Conservation (phyloP, 208 protist species). For the Leishmania braziliensis region DNA sequence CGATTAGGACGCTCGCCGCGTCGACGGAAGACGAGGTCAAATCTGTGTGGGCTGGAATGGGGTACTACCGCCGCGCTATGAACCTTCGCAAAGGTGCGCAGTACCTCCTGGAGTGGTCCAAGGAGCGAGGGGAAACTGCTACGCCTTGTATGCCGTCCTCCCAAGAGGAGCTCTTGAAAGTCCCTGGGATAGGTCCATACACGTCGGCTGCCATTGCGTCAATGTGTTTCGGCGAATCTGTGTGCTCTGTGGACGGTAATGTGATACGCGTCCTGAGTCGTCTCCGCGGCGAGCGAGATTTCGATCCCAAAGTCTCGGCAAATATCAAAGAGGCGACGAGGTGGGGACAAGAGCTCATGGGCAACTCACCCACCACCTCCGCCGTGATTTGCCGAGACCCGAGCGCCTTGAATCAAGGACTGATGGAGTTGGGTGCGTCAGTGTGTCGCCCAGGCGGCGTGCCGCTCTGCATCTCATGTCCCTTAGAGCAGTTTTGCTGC, state of each 20-base stretch:
- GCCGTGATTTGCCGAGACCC: constrained; percentile 37
- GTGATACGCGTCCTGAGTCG: constrained; percentile 92
- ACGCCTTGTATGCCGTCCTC: constrained; percentile 20
- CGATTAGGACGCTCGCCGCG: constrained; percentile 66
- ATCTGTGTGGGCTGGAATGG: constrained; percentile 90
- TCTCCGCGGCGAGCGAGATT: constrained; percentile 63
- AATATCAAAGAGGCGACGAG: constrained; percentile 51
- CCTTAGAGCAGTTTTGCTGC: constrained; percentile 58
- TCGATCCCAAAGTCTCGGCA: constrained; percentile 78
- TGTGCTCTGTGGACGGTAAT: constrained; percentile 92
- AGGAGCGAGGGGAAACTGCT: constrained; percentile 6
- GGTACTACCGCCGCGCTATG: constrained; percentile 93
- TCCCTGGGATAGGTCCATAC: constrained; percentile 94
- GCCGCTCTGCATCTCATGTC: constrained; percentile 76
- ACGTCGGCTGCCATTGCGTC: constrained; percentile 93
- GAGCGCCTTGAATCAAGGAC: constrained; percentile 86
- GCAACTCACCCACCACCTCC: constrained; percentile 18
- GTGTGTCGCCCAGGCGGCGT: constrained; percentile 81
- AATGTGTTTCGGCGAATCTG: constrained; percentile 81
- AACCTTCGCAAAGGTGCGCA: constrained; percentile 86
- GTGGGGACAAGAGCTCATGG: constrained; percentile 75
- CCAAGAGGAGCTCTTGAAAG: constrained; percentile 53
- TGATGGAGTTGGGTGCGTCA: constrained; percentile 94
- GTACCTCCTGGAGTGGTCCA: constrained; percentile 64
- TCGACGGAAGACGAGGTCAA: constrained; percentile 88